Evolutionary conservation across 192 early-diverging fungal genomes (phyloP).

Genomic region (Coemansia sp.): DNA sequence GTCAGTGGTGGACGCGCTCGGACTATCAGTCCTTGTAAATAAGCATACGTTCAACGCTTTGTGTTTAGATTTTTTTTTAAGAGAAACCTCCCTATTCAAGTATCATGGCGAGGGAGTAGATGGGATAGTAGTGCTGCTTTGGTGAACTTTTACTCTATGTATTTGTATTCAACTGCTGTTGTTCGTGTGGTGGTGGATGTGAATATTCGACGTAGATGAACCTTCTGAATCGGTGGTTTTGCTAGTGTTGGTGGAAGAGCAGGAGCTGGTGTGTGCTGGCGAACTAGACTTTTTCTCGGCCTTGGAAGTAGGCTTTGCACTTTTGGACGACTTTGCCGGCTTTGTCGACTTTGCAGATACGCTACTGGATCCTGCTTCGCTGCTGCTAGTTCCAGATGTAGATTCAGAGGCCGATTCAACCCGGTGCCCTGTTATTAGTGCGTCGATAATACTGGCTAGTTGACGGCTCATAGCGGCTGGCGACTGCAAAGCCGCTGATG

Average conservation of each 20-base stretch:
- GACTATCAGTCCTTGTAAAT: constrained; percentile 54
- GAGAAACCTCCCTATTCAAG: background rate
- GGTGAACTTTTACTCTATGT: no score
- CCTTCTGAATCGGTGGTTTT: background rate
- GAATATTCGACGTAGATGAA: constrained; percentile 12
- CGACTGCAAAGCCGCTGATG: background rate
- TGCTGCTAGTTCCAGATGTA: background rate
- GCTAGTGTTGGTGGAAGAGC: background rate
- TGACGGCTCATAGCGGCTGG: constrained; percentile 13
- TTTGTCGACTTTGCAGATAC: background rate
- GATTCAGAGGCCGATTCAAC: background rate
- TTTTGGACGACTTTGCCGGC: background rate
- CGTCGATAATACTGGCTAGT: constrained; percentile 20
- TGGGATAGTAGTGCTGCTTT: no score
- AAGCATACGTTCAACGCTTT: background rate
- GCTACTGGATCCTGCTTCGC: background rate
- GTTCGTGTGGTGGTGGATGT: constrained; percentile 24
- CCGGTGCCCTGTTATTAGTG: constrained; percentile 12
- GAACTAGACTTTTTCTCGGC: background rate
- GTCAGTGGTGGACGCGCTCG: constrained; percentile 53
- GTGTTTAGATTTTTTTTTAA: background rate
- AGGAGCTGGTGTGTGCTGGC: background rate
- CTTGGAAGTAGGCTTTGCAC: constrained; percentile 1
- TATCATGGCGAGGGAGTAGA: no score
- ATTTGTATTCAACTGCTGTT: background rate